phyloP scores from a whole-genome alignment of 176 grass and related monocot species.

The Avena atlantica region DNA sequence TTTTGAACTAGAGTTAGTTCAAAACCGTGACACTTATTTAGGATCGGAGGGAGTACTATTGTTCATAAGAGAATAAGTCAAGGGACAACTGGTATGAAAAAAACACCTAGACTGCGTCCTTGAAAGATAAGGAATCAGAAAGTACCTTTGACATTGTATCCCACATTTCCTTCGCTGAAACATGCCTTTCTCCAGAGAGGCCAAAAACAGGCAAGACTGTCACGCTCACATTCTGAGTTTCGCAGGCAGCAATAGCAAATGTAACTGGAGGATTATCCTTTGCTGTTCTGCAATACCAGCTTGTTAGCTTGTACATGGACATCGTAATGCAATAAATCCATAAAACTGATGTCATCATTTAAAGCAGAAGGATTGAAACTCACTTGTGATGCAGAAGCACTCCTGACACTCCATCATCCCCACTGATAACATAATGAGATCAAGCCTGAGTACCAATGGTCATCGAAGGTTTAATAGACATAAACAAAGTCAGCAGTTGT shows the following conservation, averaged over 20 bases:
- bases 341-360: slow-evolving; percentile 20
- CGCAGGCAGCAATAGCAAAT: slow-evolving; percentile 90
- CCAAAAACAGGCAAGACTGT: slow-evolving; percentile 94
- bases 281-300: slow-evolving; percentile 68
- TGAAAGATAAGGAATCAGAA: neutral
- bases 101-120: neutral
- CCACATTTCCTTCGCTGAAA: slow-evolving; percentile 93
- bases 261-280: slow-evolving; percentile 98
- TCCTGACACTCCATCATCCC: slow-evolving; percentile 93
- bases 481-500: neutral
- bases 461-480: slow-evolving; percentile 16
- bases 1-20: no score
- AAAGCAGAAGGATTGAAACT: slow-evolving; percentile 48
- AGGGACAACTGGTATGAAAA: neutral
- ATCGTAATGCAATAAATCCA: neutral
- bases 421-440: slow-evolving; percentile 54
- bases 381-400: slow-evolving; percentile 99
- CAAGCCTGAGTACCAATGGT: slow-evolving; percentile 29
- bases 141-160: slow-evolving; percentile 75
- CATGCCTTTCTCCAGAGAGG: slow-evolving; percentile 70
- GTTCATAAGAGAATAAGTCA: neutral
- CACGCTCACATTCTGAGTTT: slow-evolving; percentile 97
- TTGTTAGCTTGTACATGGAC: slow-evolving; percentile 30
- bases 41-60: neutral
- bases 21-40: no score